Conservation (phyloP, 2,329 filamentous ascomycete genomes). For the Exophiala xenobiotica region DNA sequence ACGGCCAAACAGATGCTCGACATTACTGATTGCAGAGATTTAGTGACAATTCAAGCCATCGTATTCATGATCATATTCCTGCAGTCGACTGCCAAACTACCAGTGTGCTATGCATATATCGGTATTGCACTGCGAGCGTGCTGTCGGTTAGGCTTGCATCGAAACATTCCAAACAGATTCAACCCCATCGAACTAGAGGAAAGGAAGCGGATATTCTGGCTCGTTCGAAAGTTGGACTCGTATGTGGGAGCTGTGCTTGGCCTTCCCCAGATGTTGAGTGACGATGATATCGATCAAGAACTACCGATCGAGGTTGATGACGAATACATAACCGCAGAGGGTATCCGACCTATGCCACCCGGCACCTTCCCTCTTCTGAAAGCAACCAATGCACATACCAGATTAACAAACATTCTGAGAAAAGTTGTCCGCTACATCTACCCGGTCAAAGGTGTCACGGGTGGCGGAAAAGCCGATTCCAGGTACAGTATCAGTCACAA, state of each 20-base stretch:
- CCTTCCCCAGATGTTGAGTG: slow-evolving; percentile 49
- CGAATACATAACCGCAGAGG: slow-evolving; percentile 47
- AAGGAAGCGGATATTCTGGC: slow-evolving; percentile 63
- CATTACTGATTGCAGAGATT: slow-evolving; percentile 65
- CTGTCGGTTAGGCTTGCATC: slow-evolving; percentile 75
- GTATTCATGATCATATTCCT: slow-evolving; percentile 79
- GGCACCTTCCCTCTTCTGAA: slow-evolving; percentile 57
- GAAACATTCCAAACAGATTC: slow-evolving; percentile 65
- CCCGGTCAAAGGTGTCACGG: slow-evolving; percentile 52
- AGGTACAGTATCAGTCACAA: slow-evolving; percentile 64
- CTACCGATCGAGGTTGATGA: slow-evolving; percentile 48
- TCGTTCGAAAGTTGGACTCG: slow-evolving; percentile 51
- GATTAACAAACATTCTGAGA: slow-evolving; percentile 56
- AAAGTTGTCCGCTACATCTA: slow-evolving; percentile 66
- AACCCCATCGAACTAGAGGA: slow-evolving; percentile 72
- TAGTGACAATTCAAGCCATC: slow-evolving; percentile 71
- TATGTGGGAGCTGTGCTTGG: slow-evolving; percentile 52
- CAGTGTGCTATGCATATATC: slow-evolving; percentile 76
- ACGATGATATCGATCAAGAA: slow-evolving; percentile 53
- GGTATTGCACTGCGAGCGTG: slow-evolving; percentile 74
- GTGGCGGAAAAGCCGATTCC: slow-evolving; percentile 43
- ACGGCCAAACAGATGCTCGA: slow-evolving; percentile 64
- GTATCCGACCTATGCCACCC: slow-evolving; percentile 54
- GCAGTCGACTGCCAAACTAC: slow-evolving; percentile 74
- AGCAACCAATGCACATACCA: slow-evolving; percentile 61